A percentile compares a stretch with the other conserved stretches of the same genome.
Conservation (phyloP, 1,139 yeast genomes). For the Lodderomyces theae region DNA sequence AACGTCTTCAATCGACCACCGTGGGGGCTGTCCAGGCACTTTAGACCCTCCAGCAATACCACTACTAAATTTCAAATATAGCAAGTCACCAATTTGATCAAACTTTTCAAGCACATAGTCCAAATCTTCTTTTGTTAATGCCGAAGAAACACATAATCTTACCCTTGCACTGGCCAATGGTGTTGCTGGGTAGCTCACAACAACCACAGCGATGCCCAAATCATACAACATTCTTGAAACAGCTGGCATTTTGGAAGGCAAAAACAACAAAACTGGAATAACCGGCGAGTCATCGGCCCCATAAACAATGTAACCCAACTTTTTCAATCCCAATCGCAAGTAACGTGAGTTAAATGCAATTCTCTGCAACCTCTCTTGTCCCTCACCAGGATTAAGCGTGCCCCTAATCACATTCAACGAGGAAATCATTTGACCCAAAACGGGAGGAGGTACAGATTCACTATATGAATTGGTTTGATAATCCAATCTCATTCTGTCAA, state of each 20-base stretch:
- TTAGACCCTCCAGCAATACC: conserved; percentile 70
- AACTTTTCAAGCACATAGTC: conserved; percentile 74
- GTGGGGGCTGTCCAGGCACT: conserved; percentile 58
- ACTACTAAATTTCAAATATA: conserved; percentile 74
- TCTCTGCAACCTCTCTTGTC: conserved; percentile 83
- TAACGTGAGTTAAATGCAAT: conserved; percentile 95
- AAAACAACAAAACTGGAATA: conserved; percentile 79
- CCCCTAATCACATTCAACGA: conserved; percentile 80
- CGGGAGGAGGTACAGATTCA: conserved; percentile 89
- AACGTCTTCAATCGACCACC: conserved; percentile 78
- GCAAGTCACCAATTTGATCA: conserved; percentile 75
- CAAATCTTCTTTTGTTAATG: conserved; percentile 89
- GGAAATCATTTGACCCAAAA: conserved; percentile 80
- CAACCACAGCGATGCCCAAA: conserved; percentile 85
- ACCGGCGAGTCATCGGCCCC: conserved; percentile 98
- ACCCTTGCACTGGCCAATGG: conserved; percentile 88
- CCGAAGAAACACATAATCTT: conserved; percentile 88
- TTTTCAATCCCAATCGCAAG: conserved; percentile 82
- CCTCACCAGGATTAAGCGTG: conserved; percentile 87
- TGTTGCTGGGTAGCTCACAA: conserved; percentile 97
- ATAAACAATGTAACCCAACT: conserved; percentile 87
- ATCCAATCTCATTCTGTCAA: conserved; percentile 71
- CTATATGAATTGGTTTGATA: conserved; percentile 75
- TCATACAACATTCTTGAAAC: conserved; percentile 78
- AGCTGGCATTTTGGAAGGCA: conserved; percentile 94